Evolutionary conservation across 306 rosid genomes (phyloP).

Genomic region (Quercus aquifolioides): DNA sequence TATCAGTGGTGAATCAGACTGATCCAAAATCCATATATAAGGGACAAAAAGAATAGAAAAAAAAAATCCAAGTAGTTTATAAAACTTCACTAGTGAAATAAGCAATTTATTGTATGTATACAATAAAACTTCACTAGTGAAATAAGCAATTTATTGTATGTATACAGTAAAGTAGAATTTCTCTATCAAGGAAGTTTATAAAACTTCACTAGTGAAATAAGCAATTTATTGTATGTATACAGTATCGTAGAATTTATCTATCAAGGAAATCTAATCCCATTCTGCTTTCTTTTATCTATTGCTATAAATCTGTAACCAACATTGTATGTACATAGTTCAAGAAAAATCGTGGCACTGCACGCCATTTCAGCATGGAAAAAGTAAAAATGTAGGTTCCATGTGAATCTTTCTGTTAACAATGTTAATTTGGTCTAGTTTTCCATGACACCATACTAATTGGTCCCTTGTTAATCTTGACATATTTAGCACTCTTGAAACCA

Average conservation of each 20-base stretch:
- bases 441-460: slow-evolving; percentile 68
- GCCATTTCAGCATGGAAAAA: slow-evolving; percentile 64
- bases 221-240: not conserved
- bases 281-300: slow-evolving; percentile 15
- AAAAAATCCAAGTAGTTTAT: not conserved
- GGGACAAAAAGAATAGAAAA: too few relatives aligned
- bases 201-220: not conserved
- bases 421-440: slow-evolving; percentile 48
- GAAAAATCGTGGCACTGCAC: not conserved
- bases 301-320: slow-evolving; percentile 5
- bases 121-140: not conserved
- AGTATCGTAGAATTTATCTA: not conserved
- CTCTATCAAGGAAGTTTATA: not conserved
- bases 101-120: too few relatives aligned
- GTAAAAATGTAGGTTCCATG: slow-evolving; percentile 66
- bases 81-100: not conserved
- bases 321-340: slow-evolving; percentile 3
- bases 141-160: too few relatives aligned
- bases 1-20: too few relatives aligned
- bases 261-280: not conserved
- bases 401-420: slow-evolving; percentile 53
- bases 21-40: not conserved
- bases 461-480: slow-evolving; percentile 63
- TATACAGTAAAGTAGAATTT: too few relatives aligned
- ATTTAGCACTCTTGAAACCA: slow-evolving; percentile 68